A percentile compares a stretch with the other conserved stretches of the same genome.
Conservation (phyloP, 805 yeast genomes). For the Yamadazyma kitorensis region DNA sequence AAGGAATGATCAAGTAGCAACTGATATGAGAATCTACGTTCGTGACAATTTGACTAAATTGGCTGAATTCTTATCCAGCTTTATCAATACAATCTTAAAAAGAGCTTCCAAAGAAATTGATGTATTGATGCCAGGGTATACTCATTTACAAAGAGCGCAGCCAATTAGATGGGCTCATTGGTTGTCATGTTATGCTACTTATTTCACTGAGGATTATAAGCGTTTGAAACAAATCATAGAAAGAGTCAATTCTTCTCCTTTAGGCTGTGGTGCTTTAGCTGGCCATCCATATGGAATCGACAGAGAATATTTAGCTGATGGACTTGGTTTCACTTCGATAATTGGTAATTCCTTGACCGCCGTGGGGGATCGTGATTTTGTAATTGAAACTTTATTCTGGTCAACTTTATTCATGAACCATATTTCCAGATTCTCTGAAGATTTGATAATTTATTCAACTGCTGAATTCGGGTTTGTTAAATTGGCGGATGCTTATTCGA, state of each 20-base stretch:
- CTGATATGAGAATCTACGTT: slow-evolving; percentile 96
- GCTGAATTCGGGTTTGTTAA: slow-evolving; percentile 96
- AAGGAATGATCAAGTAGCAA: slow-evolving; percentile 97
- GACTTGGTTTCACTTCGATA: slow-evolving; percentile 76
- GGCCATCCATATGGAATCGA: slow-evolving; percentile 99
- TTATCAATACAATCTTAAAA: slow-evolving; percentile 63
- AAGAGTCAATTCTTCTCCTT: slow-evolving; percentile 84
- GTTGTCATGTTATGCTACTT: slow-evolving; percentile 92
- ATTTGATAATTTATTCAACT: slow-evolving; percentile 90
- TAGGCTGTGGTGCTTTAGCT: slow-evolving; percentile 97
- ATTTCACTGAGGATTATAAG: slow-evolving; percentile 85
- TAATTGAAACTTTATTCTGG: slow-evolving; percentile 95
- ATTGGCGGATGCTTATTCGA: slow-evolving; percentile 95
- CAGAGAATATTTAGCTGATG: slow-evolving; percentile 80
- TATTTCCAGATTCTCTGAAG: slow-evolving; percentile 91
- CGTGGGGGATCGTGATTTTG: slow-evolving; percentile 96
- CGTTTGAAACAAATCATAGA: slow-evolving; percentile 76
- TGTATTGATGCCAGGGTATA: slow-evolving; percentile 97
- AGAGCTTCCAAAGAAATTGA: slow-evolving; percentile 88
- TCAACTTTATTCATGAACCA: slow-evolving; percentile 92
- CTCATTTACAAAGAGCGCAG: slow-evolving; percentile 97
- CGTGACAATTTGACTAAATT: slow-evolving; percentile 72
- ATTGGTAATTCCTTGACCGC: slow-evolving; percentile 97
- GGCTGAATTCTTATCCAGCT: slow-evolving; percentile 50
- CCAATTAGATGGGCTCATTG: slow-evolving; percentile 99